Evolutionary conservation across 2,329 filamentous ascomycete genomes (phyloP), one percentile per base, ranked within the genome.

Genomic region (Apiospora phragmitis): DNA sequence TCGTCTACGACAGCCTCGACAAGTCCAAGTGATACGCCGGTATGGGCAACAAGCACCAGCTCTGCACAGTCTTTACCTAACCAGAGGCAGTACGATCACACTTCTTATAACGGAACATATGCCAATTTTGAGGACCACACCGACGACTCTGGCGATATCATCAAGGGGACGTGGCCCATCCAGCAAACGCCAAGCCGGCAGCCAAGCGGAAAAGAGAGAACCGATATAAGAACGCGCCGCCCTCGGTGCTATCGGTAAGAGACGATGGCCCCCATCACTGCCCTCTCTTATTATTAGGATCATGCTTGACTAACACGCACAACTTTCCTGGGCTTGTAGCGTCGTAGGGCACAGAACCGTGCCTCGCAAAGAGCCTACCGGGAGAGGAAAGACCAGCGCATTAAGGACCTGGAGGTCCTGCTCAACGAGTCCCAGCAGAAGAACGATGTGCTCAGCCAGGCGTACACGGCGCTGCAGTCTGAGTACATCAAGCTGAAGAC

Each of bases 351-450:
- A 65, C 88, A 90, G 74, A 90, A 90, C 74, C 85, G 88, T 69
- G 88, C 88, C 49, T 90, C 88, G 2, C 88, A 90, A 77, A 82
- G 88, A 71, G 88, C 88, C 0, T 90, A 90, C 76, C 83, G 88
- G 66, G 88, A 91, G 77, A 84, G 89, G 69, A 91, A 90, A 75
- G 88, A 92, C 76, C 89, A 91, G 77, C 87, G 90, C 72, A 90
- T 91, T 75, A 87, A 87, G 72, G 89, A 91, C 74, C 85, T 92
- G 26, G 89, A 91, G 77, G 77, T 83, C 45, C 85, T 89, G 74
- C 85, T 91, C 42, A 80, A 79, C 65, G 85, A 87, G 24, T 81
- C 89, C 67, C 85, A 86, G 72, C 84, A 86, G 32, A 87, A 86
- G 74, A 88, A 90, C 77, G 86, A 85, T 71, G 83, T 84, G 43